phyloP scores from a whole-genome alignment of 352 stramenopile species.

The Globisporangium cylindrosporum region DNA sequence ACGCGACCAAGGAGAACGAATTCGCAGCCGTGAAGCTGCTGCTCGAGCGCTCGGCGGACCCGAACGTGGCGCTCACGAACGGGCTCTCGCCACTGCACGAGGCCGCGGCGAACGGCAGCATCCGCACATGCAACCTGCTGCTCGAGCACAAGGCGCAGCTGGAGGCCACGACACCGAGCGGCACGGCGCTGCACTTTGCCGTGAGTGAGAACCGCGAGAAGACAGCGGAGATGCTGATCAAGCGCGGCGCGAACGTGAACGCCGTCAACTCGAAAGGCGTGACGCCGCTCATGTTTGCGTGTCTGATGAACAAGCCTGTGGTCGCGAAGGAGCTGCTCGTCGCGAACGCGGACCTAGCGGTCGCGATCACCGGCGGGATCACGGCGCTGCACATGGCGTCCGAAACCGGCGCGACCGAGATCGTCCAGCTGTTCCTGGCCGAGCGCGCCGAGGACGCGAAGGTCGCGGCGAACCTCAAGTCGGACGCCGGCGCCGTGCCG shows the following conservation, averaged over 20 bases:
- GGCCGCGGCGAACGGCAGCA: slow-evolving; percentile 62
- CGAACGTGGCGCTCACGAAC: slow-evolving; percentile 53
- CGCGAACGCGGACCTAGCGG: slow-evolving; percentile 40
- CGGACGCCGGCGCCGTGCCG: slow-evolving; percentile 59
- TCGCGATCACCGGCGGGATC: slow-evolving; percentile 59
- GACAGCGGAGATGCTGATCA: slow-evolving; percentile 60
- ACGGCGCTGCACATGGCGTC: slow-evolving; percentile 76
- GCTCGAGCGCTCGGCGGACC: slow-evolving; percentile 51
- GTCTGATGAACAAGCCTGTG: slow-evolving; percentile 74
- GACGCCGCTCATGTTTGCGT: slow-evolving; percentile 70
- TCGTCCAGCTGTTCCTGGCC: slow-evolving; percentile 56
- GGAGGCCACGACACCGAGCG: slow-evolving; percentile 62
- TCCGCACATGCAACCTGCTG: slow-evolving; percentile 54
- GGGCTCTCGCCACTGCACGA: slow-evolving; percentile 68
- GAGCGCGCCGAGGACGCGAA: slow-evolving; percentile 43
- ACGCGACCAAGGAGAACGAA: slow-evolving; percentile 77
- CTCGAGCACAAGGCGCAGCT: slow-evolving; percentile 53
- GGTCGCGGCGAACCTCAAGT: slow-evolving; percentile 49
- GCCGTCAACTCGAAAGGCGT: slow-evolving; percentile 64
- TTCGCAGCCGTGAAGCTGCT: slow-evolving; percentile 65
- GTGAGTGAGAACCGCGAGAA: slow-evolving; percentile 82
- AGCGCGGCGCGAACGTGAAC: slow-evolving; percentile 60
- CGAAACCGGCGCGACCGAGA: slow-evolving; percentile 63
- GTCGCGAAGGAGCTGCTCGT: slow-evolving; percentile 57
- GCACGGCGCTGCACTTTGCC: slow-evolving; percentile 75